Base-by-base conservation (phyloP, 202 grass and related monocot species). In the Digitaria exilis region DNA sequence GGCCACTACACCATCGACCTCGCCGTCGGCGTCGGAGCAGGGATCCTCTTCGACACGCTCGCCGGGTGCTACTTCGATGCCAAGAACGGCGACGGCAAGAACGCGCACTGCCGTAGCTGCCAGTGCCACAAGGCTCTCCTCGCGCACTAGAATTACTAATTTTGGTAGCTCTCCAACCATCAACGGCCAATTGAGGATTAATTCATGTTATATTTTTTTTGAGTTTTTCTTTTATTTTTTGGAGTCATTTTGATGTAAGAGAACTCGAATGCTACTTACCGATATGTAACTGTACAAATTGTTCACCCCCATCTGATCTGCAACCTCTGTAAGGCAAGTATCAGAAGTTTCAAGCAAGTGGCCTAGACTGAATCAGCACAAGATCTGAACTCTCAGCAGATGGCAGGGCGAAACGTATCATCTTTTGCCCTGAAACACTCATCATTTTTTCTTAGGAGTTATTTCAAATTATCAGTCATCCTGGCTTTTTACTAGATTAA, bases 1-100 rank as follows among this genome's bases (percentile, higher is more conserved):
- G 96, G 93, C 0, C 93, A 99, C 71, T 99, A 99, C 89, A 99
- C 93, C 59, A 99, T 98, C 31, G 93, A 98, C 77, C 92, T 98
- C 9, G 93, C 91, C 4, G 84, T 91, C 1, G 93, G 96, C 1
- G 85, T 96, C 31, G 96, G 96, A 5, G 96, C 96, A 0, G 96
- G 96, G 5, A 29, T 92, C 65, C 57, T 98, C 61, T 95, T 96
- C 14, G 96, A 96, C 85, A 88, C 88, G 31, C 64, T 98, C 21
- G 78, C 96, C 0, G 93, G 87, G 10, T 73, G 44, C 60, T 96
- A 98, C 73, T 89, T 93, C 19, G 82, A 97, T 34, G 61, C 78
- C 78, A 91, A 84, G 85, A 89, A 79, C 39, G 11, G 19, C 1
- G 46, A 71, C 58, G 21, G 30, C 18, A 34, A 58, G 39, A 17